These are phyloP conservation scores for Mortierella sp. DNA, from an alignment of 371 early-diverging fungal species.

Conservation along the genomic window DNA sequence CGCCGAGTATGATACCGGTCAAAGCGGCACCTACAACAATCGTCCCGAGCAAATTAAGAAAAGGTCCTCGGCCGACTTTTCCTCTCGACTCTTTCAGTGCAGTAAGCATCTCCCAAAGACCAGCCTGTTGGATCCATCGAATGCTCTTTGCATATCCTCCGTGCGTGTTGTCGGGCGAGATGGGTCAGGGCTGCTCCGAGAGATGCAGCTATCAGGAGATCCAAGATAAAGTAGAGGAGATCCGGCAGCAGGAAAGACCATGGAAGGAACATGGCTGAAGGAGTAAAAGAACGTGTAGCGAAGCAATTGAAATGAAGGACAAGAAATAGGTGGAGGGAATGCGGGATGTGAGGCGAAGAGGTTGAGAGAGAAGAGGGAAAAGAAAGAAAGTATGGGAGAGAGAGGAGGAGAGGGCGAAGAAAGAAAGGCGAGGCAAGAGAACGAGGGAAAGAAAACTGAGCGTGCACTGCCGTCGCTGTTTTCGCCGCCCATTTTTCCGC, in stretches of 20 bases:
- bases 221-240: background rate
- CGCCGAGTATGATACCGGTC: background rate
- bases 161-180: background rate
- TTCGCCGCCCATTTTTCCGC: too few species aligned
- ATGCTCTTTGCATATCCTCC: slow-evolving; percentile 11
- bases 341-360: too few species aligned
- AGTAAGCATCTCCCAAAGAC: slow-evolving; percentile 8
- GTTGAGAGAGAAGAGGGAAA: background rate
- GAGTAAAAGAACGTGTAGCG: background rate
- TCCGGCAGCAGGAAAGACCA: slow-evolving; percentile 9
- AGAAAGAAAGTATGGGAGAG: background rate
- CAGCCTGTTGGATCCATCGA: slow-evolving; percentile 18
- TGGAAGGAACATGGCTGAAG: slow-evolving; percentile 4
- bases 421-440: background rate
- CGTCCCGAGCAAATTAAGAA: slow-evolving; percentile 4
- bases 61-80: background rate
- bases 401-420: background rate
- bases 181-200: slow-evolving; percentile 1
- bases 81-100: background rate
- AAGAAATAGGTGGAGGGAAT: too few species aligned
- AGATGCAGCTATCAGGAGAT: slow-evolving; percentile 12
- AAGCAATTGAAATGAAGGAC: too few species aligned
- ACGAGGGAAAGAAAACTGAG: background rate
- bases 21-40: background rate
- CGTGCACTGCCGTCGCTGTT: background rate